phyloP scores from a whole-genome alignment of 352 stramenopile genomes.

The Lagenidium giganteum region DNA sequence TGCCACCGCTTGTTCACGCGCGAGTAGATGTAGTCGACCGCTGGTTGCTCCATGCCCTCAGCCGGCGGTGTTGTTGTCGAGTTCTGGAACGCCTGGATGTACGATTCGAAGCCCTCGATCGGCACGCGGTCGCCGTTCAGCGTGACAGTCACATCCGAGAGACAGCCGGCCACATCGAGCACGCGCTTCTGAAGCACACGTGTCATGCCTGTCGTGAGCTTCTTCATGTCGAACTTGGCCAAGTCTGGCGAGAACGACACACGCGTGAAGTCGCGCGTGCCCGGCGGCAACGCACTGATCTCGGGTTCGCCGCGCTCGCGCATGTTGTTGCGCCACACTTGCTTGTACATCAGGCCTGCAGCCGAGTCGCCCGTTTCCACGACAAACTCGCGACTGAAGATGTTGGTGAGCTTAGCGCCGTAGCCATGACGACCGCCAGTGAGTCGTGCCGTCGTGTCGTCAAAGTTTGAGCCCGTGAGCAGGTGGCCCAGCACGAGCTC shows the following conservation, averaged over 20 bases:
- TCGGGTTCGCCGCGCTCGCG: slow-evolving; percentile 80
- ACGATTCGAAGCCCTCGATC: slow-evolving; percentile 96
- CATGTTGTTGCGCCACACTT: slow-evolving; percentile 98
- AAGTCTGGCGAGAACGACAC: slow-evolving; percentile 98
- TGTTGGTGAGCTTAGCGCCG: slow-evolving; percentile 99
- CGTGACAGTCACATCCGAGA: slow-evolving; percentile 90
- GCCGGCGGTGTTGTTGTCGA: slow-evolving; percentile 32
- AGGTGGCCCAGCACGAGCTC: slow-evolving; percentile 99
- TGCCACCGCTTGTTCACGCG: slow-evolving; percentile 95
- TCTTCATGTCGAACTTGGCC: slow-evolving; percentile 93
- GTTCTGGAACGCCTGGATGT: slow-evolving; percentile 88
- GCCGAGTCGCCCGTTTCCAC: slow-evolving; percentile 97
- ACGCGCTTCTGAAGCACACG: slow-evolving; percentile 95
- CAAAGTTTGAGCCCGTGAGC: slow-evolving; percentile 99
- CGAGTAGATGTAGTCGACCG: slow-evolving; percentile 88
- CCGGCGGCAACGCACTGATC: slow-evolving; percentile 72
- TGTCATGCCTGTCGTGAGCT: slow-evolving; percentile 92
- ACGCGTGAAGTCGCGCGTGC: slow-evolving; percentile 93
- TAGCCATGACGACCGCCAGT: slow-evolving; percentile 96
- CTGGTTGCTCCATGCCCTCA: too few relatives aligned
- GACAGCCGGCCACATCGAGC: slow-evolving; percentile 97
- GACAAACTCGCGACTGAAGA: slow-evolving; percentile 98
- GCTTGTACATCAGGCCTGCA: slow-evolving; percentile 72
- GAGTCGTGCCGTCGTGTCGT: slow-evolving; percentile 96
- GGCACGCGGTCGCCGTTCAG: slow-evolving; percentile 86